phyloP scores from a whole-genome alignment of 495 filamentous ascomycete genomes.

The Friedmanniomyces endolithicus region DNA sequence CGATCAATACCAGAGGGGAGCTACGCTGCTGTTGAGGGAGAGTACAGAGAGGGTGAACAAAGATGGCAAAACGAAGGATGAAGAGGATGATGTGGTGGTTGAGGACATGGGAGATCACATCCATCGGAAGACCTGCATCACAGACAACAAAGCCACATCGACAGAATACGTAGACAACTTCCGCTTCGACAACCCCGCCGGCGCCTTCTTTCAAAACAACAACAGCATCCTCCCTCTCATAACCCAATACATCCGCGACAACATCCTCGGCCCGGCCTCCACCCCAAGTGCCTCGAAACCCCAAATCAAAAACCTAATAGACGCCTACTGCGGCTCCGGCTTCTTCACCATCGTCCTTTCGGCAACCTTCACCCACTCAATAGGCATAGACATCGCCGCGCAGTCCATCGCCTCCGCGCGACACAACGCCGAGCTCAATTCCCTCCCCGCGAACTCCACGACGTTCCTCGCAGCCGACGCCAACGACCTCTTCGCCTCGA shows the following conservation, averaged over 20 bases:
- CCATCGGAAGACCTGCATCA: slow-evolving; percentile 76
- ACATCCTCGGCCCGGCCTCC: slow-evolving; percentile 43
- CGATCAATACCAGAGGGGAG: slow-evolving; percentile 60
- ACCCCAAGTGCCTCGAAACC: slow-evolving; percentile 4
- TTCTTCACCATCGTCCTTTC: slow-evolving; percentile 94
- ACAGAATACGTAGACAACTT: slow-evolving; percentile 81
- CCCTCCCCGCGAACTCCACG: slow-evolving; percentile 47
- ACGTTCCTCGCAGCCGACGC: slow-evolving; percentile 81
- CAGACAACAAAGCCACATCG: slow-evolving; percentile 63
- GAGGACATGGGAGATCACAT: slow-evolving; percentile 37
- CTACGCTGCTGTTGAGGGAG: slow-evolving; percentile 81
- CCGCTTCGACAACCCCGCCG: slow-evolving; percentile 78
- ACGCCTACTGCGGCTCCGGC: slow-evolving; percentile 93
- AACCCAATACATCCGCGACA: slow-evolving; percentile 77
- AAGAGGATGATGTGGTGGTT: slow-evolving; percentile 19
- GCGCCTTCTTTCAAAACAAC: slow-evolving; percentile 98
- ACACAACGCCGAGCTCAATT: slow-evolving; percentile 65
- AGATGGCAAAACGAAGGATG: slow-evolving; percentile 13
- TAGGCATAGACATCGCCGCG: slow-evolving; percentile 59
- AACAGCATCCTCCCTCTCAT: slow-evolving; percentile 91
- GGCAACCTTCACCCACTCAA: slow-evolving; percentile 55
- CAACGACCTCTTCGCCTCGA: slow-evolving; percentile 56
- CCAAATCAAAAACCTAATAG: slow-evolving; percentile 70
- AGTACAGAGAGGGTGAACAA: slow-evolving; percentile 60
- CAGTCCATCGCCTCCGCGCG: slow-evolving; percentile 63